Conservation (phyloP, 2,329 filamentous ascomycete genomes). For the Cladosporium sphaerospermum region DNA sequence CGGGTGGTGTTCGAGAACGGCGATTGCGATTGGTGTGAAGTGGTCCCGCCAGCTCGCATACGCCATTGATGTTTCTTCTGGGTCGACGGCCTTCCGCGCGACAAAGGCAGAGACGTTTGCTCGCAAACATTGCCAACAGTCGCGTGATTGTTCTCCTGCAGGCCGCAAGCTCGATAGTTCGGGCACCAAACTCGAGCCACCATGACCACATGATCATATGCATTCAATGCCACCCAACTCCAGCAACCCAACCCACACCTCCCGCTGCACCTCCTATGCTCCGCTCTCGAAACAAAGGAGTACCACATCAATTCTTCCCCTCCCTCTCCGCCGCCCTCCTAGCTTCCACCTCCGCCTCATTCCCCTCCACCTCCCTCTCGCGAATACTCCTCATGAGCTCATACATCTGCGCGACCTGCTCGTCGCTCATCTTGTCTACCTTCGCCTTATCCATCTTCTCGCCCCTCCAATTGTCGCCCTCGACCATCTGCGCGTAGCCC, state of each 20-base stretch:
- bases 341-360: conserved; percentile 27
- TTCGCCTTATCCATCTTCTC: conserved; percentile 78
- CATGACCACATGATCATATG: no score
- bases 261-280: background rate
- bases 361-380: conserved; percentile 44
- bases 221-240: background rate
- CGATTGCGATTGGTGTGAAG: no score
- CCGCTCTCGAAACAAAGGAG: background rate
- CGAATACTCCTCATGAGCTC: conserved; percentile 84
- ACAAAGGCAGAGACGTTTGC: no score
- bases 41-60: no score
- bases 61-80: no score
- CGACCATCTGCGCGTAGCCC: conserved; percentile 83
- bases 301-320: conserved; percentile 1
- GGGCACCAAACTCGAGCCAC: no score
- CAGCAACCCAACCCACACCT: background rate
- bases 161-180: no score
- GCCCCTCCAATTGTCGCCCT: conserved; percentile 78
- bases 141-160: no score
- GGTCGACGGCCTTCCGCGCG: no score
- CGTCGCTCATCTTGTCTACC: conserved; percentile 90
- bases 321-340: conserved; percentile 3
- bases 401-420: conserved; percentile 83
- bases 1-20: no score
- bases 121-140: no score